Evolutionary conservation across 2,329 filamentous ascomycete genomes (phyloP).

Genomic region (Beauveria australis): DNA sequence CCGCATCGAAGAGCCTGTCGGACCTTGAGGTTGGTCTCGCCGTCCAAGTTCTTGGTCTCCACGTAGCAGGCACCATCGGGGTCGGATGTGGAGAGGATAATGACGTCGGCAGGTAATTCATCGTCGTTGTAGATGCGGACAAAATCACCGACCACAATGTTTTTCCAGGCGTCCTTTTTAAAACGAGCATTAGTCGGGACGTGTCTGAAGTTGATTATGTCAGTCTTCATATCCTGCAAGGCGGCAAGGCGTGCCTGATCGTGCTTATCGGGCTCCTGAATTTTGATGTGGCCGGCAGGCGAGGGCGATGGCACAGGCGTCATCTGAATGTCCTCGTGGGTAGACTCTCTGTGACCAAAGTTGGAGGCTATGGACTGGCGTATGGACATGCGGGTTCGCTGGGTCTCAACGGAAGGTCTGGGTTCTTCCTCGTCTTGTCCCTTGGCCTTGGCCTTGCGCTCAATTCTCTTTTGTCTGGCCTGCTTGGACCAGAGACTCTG

Average conservation of each 20-base stretch:
- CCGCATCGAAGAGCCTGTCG: slow-evolving; percentile 84
- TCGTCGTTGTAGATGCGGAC: slow-evolving; percentile 95
- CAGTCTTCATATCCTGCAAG: slow-evolving; percentile 39
- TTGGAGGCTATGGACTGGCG: slow-evolving; percentile 37
- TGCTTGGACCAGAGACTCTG: slow-evolving; percentile 43
- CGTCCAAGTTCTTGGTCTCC: slow-evolving; percentile 96
- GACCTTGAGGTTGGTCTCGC: slow-evolving; percentile 95
- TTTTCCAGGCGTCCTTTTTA: slow-evolving; percentile 93
- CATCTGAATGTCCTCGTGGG: slow-evolving; percentile 78
- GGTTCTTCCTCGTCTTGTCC: slow-evolving; percentile 37
- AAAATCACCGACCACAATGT: slow-evolving; percentile 88
- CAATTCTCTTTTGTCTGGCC: slow-evolving; percentile 39
- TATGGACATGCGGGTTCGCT: slow-evolving; percentile 25
- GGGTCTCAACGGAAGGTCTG: slow-evolving; percentile 47
- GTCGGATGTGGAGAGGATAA: slow-evolving; percentile 89
- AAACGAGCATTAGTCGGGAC: slow-evolving; percentile 68
- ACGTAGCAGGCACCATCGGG: slow-evolving; percentile 92
- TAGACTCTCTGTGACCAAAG: slow-evolving; percentile 46
- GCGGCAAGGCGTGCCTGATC: slow-evolving; percentile 28
- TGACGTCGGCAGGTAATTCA: slow-evolving; percentile 85
- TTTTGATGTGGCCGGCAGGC: slow-evolving; percentile 33
- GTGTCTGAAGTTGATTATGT: slow-evolving; percentile 65
- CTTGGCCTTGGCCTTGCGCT: slow-evolving; percentile 30
- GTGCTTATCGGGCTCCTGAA: slow-evolving; percentile 31
- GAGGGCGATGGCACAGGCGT: slow-evolving; percentile 83